Conservation (phyloP, 1,284 basidiomycete genomes). For the Chalciporus piperatoides region DNA sequence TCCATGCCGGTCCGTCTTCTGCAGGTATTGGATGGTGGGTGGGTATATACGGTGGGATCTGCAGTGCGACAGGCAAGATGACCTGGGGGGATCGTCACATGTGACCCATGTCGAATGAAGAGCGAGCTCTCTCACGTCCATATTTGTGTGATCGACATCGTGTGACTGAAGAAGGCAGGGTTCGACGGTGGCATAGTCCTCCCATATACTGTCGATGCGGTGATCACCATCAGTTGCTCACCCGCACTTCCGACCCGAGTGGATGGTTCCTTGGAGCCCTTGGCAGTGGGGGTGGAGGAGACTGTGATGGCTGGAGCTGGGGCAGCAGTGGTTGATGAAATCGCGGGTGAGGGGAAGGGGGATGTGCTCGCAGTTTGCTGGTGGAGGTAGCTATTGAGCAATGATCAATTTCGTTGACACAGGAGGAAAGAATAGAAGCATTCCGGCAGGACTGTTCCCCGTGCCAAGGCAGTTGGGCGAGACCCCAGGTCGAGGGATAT, state of each 20-base stretch:
- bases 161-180: slow-evolving; percentile 57
- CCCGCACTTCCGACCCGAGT: slow-evolving; percentile 26
- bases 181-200: slow-evolving; percentile 76
- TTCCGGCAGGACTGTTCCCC: slow-evolving; percentile 83
- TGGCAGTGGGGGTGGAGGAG: slow-evolving; percentile 16
- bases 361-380: slow-evolving; percentile 56
- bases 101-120: not conserved
- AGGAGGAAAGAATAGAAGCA: slow-evolving; percentile 92
- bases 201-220: slow-evolving; percentile 74
- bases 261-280: slow-evolving; percentile 26
- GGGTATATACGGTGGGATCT: slow-evolving; percentile 69
- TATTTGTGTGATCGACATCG: slow-evolving; percentile 41
- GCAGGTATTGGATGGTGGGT: slow-evolving; percentile 50
- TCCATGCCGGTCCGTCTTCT: slow-evolving; percentile 78
- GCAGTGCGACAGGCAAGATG: slow-evolving; percentile 70
- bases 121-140: slow-evolving; percentile 43
- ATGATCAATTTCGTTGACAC: too few species aligned
- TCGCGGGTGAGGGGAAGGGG: slow-evolving; percentile 40
- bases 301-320: slow-evolving; percentile 30
- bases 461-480: slow-evolving; percentile 79
- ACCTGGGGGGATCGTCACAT: slow-evolving; percentile 43
- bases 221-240: slow-evolving; percentile 74
- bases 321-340: slow-evolving; percentile 21
- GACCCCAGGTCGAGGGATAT: slow-evolving; percentile 73
- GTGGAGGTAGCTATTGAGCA: too few species aligned